Percentiles rank a stretch among this genome's conserved stretches.
phyloP scores from a whole-genome alignment of 768 basidiomycete species.

The Rhizopogon rudus region DNA sequence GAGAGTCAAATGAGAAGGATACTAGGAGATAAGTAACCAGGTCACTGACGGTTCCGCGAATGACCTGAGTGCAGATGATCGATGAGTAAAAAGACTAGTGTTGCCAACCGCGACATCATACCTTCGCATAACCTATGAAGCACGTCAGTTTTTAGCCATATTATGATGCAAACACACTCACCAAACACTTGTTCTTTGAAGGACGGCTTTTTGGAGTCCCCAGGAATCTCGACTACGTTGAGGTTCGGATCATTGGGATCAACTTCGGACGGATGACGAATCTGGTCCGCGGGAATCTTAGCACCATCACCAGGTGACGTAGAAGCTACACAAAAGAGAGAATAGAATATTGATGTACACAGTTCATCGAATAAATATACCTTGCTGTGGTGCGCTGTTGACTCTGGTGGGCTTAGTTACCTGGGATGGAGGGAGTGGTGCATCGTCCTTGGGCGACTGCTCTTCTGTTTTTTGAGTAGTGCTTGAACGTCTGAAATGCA shows the following conservation, averaged over 20 bases:
- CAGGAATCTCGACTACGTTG: constrained; percentile 20
- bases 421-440: constrained; percentile 18
- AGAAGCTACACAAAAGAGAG: constrained; percentile 22
- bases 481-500: no score
- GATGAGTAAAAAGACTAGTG: constrained; percentile 3
- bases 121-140: constrained; percentile 27
- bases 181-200: constrained; percentile 61
- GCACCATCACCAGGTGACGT: constrained; percentile 31
- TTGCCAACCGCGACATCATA: constrained; percentile 6
- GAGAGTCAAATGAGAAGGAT: not conserved
- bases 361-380: constrained; percentile 19
- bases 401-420: constrained; percentile 20
- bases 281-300: constrained; percentile 25
- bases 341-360: not conserved
- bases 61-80: constrained; percentile 11
- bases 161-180: constrained; percentile 17
- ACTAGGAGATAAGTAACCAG: constrained; percentile 1
- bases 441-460: not conserved
- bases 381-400: constrained; percentile 32
- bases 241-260: constrained; percentile 18
- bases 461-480: not conserved
- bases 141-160: not conserved
- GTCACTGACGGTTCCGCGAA: constrained; percentile 25
- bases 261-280: constrained; percentile 21
- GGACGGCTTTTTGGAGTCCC: constrained; percentile 30